phyloP scores from a whole-genome alignment of 768 basidiomycete genomes.

The Thelephora aurantiotincta region DNA sequence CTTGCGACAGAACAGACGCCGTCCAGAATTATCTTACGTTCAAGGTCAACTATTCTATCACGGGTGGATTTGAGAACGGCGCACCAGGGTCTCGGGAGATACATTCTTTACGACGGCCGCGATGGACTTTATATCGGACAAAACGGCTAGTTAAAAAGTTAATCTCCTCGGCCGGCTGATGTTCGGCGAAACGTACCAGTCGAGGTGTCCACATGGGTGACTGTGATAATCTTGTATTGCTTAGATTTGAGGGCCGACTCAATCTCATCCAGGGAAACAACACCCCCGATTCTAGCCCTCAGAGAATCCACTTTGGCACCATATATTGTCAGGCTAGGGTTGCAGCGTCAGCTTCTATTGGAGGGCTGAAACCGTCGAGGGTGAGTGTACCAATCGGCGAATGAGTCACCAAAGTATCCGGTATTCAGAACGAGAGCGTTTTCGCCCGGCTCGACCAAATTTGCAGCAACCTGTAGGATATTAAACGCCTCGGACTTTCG shows the following conservation, averaged over 20 bases:
- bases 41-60: neutral
- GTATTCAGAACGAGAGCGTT: slow-evolving; percentile 72
- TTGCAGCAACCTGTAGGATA: slow-evolving; percentile 60
- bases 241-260: slow-evolving; percentile 59
- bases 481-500: neutral
- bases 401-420: slow-evolving; percentile 91
- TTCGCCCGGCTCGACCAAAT: slow-evolving; percentile 76
- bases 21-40: slow-evolving; percentile 57
- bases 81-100: slow-evolving; percentile 76
- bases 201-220: slow-evolving; percentile 94
- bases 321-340: slow-evolving; percentile 62
- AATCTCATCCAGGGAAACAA: slow-evolving; percentile 44
- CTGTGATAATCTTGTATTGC: slow-evolving; percentile 79
- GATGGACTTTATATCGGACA: slow-evolving; percentile 72
- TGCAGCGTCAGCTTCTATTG: neutral
- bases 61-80: slow-evolving; percentile 6
- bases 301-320: slow-evolving; percentile 81
- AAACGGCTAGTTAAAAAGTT: slow-evolving; percentile 38
- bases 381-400: slow-evolving; percentile 57
- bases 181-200: slow-evolving; percentile 34
- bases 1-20: slow-evolving; percentile 95
- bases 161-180: neutral
- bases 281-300: slow-evolving; percentile 70
- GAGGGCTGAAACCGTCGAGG: neutral
- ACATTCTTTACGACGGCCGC: slow-evolving; percentile 56